Percentiles rank a stretch among this genome's conserved stretches.
Conservation (phyloP, 1,284 basidiomycete species). For the Quambalaria eucalypti region DNA sequence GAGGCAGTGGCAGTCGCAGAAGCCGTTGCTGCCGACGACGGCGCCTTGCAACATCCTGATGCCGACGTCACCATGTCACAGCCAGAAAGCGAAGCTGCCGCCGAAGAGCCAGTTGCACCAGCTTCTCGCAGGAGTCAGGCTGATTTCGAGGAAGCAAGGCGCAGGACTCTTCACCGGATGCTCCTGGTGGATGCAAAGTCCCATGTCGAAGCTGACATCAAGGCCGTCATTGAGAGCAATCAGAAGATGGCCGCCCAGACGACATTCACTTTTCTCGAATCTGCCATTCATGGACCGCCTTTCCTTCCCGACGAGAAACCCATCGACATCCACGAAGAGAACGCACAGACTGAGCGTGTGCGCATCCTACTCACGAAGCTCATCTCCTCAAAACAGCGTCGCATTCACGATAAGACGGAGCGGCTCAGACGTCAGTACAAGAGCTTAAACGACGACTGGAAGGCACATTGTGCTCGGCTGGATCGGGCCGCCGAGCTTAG, state of each 20-base stretch:
- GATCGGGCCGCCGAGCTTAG: slow-evolving; percentile 31
- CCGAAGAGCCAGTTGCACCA: neutral
- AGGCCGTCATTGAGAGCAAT: slow-evolving; percentile 19
- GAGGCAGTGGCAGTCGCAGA: neutral
- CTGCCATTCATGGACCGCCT: slow-evolving; percentile 25
- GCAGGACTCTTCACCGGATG: slow-evolving; percentile 5
- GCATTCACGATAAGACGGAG: slow-evolving; percentile 30
- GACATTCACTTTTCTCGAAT: slow-evolving; percentile 18
- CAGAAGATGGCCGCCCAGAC: slow-evolving; percentile 11
- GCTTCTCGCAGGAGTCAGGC: slow-evolving; percentile 18
- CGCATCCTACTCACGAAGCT: slow-evolving; percentile 16
- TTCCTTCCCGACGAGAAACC: slow-evolving; percentile 13
- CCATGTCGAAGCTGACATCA: slow-evolving; percentile 8
- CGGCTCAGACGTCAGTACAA: slow-evolving; percentile 31
- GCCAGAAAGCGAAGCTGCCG: neutral
- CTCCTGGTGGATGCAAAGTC: neutral
- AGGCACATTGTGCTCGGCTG: slow-evolving; percentile 30
- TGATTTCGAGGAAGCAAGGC: slow-evolving; percentile 14
- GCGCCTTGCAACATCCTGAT: neutral
- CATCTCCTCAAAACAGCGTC: slow-evolving; percentile 17
- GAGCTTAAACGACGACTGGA: slow-evolving; percentile 34
- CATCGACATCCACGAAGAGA: slow-evolving; percentile 22
- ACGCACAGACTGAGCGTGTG: slow-evolving; percentile 10
- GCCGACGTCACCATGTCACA: neutral
- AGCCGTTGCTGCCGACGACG: neutral